Evolutionary conservation across 2,329 filamentous ascomycete genomes (phyloP).

Genomic region (Colletotrichum kahawae): DNA sequence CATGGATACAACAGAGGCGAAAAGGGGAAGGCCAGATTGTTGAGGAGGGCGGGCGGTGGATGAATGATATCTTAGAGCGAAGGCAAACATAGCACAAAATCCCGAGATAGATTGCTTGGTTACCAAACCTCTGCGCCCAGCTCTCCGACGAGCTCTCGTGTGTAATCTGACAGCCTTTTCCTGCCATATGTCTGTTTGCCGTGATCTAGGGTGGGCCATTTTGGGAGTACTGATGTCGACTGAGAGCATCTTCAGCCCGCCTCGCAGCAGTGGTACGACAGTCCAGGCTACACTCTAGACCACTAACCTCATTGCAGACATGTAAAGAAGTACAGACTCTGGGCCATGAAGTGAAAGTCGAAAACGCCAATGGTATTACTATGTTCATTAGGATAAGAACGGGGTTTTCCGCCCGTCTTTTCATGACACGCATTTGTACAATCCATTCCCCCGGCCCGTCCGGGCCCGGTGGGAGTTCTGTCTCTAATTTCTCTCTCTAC

Average conservation of each 20-base stretch:
- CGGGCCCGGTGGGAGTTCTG: not conserved
- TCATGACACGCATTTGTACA: not conserved
- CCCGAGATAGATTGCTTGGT: not conserved
- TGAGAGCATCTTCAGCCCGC: not conserved
- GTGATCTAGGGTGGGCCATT: not conserved
- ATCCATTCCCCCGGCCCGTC: not conserved
- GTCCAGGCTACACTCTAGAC: too few relatives aligned
- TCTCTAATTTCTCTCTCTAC: not conserved
- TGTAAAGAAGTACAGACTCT: not conserved
- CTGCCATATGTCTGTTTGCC: not conserved
- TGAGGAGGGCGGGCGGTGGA: not conserved
- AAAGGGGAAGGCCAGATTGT: not conserved
- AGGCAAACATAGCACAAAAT: not conserved
- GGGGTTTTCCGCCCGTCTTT: not conserved
- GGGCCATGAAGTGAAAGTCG: not conserved
- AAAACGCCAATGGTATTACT: not conserved
- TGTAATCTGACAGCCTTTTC: not conserved
- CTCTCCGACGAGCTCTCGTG: not conserved
- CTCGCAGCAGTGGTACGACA: too few relatives aligned
- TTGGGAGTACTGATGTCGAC: fast-evolving
- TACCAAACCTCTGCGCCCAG: not conserved
- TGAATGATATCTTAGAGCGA: slow-evolving; percentile 1
- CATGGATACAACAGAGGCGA: not conserved
- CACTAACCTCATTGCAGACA: too few relatives aligned
- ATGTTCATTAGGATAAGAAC: slow-evolving; percentile 3